Evolutionary conservation across 164 flowering plant species (phyloP).

Genomic region (Cinnamomum chago): DNA sequence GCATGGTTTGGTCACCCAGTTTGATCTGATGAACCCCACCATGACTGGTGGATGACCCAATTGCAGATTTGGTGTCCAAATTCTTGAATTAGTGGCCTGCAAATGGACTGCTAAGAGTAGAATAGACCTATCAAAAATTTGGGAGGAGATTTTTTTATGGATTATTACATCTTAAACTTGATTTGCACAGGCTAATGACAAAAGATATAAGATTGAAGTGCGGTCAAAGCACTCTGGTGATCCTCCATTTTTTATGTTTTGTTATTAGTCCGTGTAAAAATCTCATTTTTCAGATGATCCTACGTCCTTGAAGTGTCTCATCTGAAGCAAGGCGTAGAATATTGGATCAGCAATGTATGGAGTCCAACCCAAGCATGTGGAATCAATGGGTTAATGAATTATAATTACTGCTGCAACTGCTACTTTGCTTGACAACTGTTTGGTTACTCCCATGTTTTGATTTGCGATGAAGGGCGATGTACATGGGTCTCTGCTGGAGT

Average conservation of each 20-base stretch:
- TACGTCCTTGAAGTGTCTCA: no score
- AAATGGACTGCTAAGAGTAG: background rate
- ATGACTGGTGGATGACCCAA: background rate
- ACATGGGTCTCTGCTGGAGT: conserved; percentile 66
- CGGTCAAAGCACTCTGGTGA: no score
- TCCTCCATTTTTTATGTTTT: background rate
- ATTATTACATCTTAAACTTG: no score
- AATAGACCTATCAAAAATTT: background rate
- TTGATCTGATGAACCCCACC: background rate
- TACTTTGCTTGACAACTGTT: background rate
- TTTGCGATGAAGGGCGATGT: conserved; percentile 68
- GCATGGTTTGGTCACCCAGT: background rate
- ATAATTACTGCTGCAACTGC: background rate
- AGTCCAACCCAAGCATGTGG: background rate
- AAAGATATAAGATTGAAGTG: no score
- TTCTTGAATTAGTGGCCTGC: background rate
- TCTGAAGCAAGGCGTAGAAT: no score
- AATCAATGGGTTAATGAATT: no score
- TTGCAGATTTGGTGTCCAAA: background rate
- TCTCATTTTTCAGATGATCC: no score
- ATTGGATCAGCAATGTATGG: background rate
- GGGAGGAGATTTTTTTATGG: no score
- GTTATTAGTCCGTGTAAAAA: background rate
- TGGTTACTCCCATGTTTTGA: background rate
- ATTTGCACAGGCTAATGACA: background rate